phyloP scores from a whole-genome alignment of 306 rosid species.

The Styphnolobium japonicum region DNA sequence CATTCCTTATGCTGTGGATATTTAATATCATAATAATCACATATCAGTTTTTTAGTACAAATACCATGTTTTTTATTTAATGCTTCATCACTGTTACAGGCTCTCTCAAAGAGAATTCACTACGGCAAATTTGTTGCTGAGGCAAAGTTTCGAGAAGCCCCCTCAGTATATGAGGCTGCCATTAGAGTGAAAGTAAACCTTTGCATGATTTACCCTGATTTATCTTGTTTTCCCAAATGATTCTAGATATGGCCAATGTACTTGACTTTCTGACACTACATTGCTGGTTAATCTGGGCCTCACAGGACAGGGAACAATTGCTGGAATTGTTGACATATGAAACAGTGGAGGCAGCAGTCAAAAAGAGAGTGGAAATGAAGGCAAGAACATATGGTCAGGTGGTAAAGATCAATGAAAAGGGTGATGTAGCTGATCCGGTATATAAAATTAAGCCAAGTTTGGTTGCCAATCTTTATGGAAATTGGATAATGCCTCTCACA shows the following conservation, averaged over 20 bases:
- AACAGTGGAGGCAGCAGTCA: slow-evolving; percentile 41
- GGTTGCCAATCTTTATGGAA: slow-evolving; percentile 43
- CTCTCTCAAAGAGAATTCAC: slow-evolving; percentile 63
- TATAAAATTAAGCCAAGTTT: slow-evolving; percentile 49
- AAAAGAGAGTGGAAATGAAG: slow-evolving; percentile 52
- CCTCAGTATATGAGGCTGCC: slow-evolving; percentile 38
- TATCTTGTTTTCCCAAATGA: not conserved
- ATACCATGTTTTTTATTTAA: not conserved
- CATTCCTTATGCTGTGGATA: not conserved
- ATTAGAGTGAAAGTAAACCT: slow-evolving; percentile 40
- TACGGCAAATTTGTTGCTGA: slow-evolving; percentile 69
- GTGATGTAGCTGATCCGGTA: slow-evolving; percentile 19
- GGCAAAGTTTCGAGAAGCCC: slow-evolving; percentile 48
- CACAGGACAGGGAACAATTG: slow-evolving; percentile 41
- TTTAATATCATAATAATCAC: not conserved
- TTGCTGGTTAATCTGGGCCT: not conserved
- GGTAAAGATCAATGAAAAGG: slow-evolving; percentile 15
- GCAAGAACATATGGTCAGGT: slow-evolving; percentile 39
- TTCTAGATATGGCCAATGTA: not conserved
- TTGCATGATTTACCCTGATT: not conserved
- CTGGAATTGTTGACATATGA: slow-evolving; percentile 45
- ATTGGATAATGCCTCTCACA: slow-evolving; percentile 61
- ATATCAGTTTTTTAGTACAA: not conserved
- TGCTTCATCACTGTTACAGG: slow-evolving; percentile 24
- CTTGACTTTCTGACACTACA: not conserved